These are phyloP conservation scores for Chaetomidium leptoderma DNA, from an alignment of 495 filamentous ascomycete species.

Conservation along the genomic window DNA sequence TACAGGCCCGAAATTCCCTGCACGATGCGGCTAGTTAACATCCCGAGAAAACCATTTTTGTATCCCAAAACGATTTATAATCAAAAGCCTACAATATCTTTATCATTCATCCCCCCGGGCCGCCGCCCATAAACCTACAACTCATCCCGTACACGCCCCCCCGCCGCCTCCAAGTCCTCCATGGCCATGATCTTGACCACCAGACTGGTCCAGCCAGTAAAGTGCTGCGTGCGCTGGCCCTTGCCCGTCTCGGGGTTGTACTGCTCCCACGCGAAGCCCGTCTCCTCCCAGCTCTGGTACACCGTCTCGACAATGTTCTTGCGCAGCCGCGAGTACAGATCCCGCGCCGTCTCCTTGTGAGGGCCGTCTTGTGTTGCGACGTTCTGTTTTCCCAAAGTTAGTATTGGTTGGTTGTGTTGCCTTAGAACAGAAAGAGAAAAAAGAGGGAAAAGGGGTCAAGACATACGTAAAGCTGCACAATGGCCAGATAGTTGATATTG, in stretches of 20 bases:
- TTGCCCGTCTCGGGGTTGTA: slow-evolving; percentile 90
- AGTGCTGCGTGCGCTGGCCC: slow-evolving; percentile 94
- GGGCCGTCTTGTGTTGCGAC: slow-evolving; percentile 58
- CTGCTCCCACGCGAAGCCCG: slow-evolving; percentile 98
- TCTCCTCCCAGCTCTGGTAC: slow-evolving; percentile 79
- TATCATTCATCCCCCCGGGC: too few relatives aligned
- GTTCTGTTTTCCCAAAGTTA: slow-evolving; percentile 37
- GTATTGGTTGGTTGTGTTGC: slow-evolving; percentile 9
- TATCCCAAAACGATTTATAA: too few relatives aligned
- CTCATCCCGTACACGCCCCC: slow-evolving; percentile 32
- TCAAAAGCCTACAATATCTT: too few relatives aligned
- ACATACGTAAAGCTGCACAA: slow-evolving; percentile 78
- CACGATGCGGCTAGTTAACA: too few relatives aligned
- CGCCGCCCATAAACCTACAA: slow-evolving; percentile 27
- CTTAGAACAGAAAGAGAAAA: slow-evolving; percentile 15
- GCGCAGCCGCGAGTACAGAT: slow-evolving; percentile 71
- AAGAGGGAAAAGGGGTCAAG: slow-evolving; percentile 7
- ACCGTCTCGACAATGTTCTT: slow-evolving; percentile 86
- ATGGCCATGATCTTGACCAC: slow-evolving; percentile 98
- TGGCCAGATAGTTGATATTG: slow-evolving; percentile 90
- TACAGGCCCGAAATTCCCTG: too few relatives aligned
- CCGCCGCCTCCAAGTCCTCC: slow-evolving; percentile 38
- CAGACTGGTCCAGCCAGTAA: slow-evolving; percentile 96
- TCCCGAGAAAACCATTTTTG: too few relatives aligned
- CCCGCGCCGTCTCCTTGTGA: slow-evolving; percentile 62